Conservation (phyloP, 495 filamentous ascomycete species). For the Lentithecium fluviatile region DNA sequence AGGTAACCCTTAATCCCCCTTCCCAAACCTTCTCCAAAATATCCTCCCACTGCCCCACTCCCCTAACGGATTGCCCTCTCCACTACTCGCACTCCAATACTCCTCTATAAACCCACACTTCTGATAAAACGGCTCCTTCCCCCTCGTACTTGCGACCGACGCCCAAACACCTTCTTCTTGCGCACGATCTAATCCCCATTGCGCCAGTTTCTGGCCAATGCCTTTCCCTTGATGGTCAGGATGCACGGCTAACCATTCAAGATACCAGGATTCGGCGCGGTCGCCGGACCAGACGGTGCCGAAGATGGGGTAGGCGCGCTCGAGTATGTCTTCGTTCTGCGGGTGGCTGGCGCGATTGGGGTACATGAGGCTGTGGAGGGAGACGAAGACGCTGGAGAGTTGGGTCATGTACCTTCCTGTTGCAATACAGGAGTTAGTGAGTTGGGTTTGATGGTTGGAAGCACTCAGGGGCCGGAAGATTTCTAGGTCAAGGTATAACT, state of each 20-base stretch:
- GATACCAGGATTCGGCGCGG: constrained; percentile 28
- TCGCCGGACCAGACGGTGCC: constrained; percentile 24
- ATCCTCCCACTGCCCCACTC: too few species aligned
- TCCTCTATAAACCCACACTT: too few species aligned
- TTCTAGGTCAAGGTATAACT: not conserved
- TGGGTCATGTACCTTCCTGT: constrained; percentile 27
- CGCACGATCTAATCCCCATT: constrained; percentile 18
- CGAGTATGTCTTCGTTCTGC: constrained; percentile 5
- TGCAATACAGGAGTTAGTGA: not conserved
- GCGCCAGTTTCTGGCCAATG: constrained; percentile 15
- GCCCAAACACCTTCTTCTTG: constrained; percentile 20
- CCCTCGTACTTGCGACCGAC: too few species aligned
- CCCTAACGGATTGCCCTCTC: too few species aligned
- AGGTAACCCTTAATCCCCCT: too few species aligned
- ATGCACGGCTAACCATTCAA: constrained; percentile 28
- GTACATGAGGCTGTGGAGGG: constrained; percentile 3
- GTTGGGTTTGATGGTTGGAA: not conserved
- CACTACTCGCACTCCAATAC: too few species aligned
- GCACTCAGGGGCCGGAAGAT: not conserved
- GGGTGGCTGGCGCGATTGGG: constrained; percentile 29
- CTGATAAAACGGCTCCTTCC: too few species aligned
- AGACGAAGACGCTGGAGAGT: constrained; percentile 2
- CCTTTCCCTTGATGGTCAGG: constrained; percentile 23
- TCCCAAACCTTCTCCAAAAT: too few species aligned
- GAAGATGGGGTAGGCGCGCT: constrained; percentile 1